These are phyloP conservation scores for Coemansia sp. DNA, from an alignment of 192 early-diverging fungal species.

Conservation along the genomic window DNA sequence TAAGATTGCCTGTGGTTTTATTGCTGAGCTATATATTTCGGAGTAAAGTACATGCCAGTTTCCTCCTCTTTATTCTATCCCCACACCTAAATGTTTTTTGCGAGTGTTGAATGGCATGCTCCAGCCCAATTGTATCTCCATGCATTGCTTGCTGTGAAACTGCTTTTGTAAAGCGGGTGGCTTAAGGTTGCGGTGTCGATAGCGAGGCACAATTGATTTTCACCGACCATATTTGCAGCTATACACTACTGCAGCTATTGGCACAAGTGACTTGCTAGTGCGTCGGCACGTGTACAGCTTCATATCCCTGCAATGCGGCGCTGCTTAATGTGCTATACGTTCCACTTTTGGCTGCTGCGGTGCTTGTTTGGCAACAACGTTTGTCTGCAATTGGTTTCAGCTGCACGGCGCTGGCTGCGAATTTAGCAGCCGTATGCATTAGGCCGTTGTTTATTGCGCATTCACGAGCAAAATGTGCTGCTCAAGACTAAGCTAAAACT, in stretches of 20 bases:
- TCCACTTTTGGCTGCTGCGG: neutral
- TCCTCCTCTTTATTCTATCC: neutral
- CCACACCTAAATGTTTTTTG: neutral
- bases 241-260: neutral
- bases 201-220: neutral
- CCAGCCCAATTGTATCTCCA: neutral
- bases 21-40: neutral
- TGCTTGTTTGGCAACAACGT: neutral
- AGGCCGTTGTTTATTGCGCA: neutral
- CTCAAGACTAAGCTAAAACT: neutral
- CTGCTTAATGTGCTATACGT: neutral
- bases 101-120: neutral
- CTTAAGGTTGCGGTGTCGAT: slow-evolving; percentile 10
- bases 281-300: neutral
- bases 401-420: neutral
- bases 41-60: neutral
- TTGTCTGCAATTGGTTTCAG: neutral
- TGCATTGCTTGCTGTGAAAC: neutral
- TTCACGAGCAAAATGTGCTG: neutral
- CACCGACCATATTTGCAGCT: neutral
- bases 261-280: neutral
- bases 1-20: neutral
- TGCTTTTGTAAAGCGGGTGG: slow-evolving; percentile 7
- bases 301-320: slow-evolving; percentile 5
- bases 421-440: too few species aligned